Evolutionary conservation across 2,329 filamentous ascomycete species (phyloP).

Genomic region (Arthroderma sp.): DNA sequence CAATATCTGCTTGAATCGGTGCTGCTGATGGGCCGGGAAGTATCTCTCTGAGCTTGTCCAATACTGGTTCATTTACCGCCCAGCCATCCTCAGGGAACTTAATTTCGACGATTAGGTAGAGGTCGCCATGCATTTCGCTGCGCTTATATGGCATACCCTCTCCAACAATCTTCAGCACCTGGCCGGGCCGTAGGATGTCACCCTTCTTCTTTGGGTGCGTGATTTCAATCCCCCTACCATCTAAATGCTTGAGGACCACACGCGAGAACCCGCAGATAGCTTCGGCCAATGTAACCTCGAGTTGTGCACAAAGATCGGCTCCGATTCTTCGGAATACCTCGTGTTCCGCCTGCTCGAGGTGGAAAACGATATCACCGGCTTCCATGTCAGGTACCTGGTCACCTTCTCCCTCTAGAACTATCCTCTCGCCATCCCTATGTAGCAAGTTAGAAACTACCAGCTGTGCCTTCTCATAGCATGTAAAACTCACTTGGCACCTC

Average conservation of each 20-base stretch:
- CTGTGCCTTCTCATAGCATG: not conserved
- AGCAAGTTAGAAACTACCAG: not conserved
- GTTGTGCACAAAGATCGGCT: conserved; percentile 66
- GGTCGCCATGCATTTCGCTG: conserved; percentile 68
- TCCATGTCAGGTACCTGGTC: conserved; percentile 82
- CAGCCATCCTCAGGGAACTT: conserved; percentile 81
- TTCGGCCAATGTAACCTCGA: conserved; percentile 71
- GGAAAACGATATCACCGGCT: conserved; percentile 87
- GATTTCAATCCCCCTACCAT: conserved; percentile 78
- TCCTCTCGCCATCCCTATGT: conserved; percentile 59
- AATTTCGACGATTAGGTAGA: conserved; percentile 76
- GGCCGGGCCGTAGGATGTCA: conserved; percentile 67
- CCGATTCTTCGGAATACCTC: conserved; percentile 71
- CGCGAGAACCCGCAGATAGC: conserved; percentile 80
- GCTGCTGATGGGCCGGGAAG: conserved; percentile 51
- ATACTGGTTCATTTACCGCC: conserved; percentile 57
- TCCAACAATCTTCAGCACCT: conserved; percentile 71
- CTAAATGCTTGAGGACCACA: conserved; percentile 81
- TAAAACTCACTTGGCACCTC: conserved; percentile 51
- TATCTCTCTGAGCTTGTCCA: conserved; percentile 59
- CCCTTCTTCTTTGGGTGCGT: conserved; percentile 63
- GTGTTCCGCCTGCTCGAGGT: conserved; percentile 68
- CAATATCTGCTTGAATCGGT: conserved; percentile 54
- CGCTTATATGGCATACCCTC: conserved; percentile 94
- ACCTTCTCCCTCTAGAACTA: conserved; percentile 82